Base-by-base conservation (phyloP, 1,139 yeast species). In the Meyerozyma sp. region DNA sequence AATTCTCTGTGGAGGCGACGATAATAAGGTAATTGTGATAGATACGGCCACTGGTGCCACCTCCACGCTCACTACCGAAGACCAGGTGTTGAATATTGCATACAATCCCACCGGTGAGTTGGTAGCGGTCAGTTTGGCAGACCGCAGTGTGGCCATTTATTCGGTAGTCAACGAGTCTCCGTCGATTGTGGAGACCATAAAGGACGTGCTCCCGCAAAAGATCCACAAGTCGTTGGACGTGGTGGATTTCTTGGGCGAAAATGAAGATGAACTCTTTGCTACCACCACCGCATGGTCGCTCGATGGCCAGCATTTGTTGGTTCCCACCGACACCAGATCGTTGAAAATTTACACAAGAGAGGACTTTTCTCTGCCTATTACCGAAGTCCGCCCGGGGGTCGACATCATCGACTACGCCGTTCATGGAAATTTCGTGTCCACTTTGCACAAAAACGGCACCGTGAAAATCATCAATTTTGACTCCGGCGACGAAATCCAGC, bases 1-100 rank as follows among this genome's bases (percentile, higher is more conserved):
- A 65, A 67, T 80, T 3, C 78, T 87, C 1, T 75, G 82, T 44
- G 93, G 89, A 26, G 94, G 96, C 43, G 94, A 88, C 55, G 94
- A 86, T 49, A 74, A 77, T 42, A 79, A 80, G 48, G 68, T 86
- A 44, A 69, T 73, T 8, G 55, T 88, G 2, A 66, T 86, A 3
- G 82, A 79, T 48, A 65, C 63, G n/a, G 70, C 72, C 36, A 65
- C 66, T 23, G 56, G 62, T 10, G 58, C 65, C 2, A 46, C 52
- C 8, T 41, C 45, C 2, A 56, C 63, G 23, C 53, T 81, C 18
- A 57, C 65, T 10, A 56, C 78, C 6, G 70, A 73, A 5, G 88
- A 80, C 50, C 85, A 77, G 60, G 67, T 84, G 32, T 73, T 78
- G 34, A 78, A 78, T 42, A 58, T 88, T 27, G 68, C 89, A 0